These are phyloP conservation scores for Galeopsis tetrahit DNA, from an alignment of 257 asterid genomes.

Conservation along the genomic window DNA sequence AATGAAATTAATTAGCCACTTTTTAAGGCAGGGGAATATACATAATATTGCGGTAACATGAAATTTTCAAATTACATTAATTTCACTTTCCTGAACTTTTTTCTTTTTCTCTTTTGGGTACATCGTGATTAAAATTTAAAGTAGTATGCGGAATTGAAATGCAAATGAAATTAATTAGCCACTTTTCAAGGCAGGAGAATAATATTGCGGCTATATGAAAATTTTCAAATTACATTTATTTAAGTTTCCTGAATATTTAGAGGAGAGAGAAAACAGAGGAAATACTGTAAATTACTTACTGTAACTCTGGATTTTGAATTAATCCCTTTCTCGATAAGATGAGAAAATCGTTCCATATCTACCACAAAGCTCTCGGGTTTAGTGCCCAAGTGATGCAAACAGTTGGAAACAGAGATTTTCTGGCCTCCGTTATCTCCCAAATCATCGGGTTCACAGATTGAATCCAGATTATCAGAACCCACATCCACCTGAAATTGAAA, in stretches of 20 bases:
- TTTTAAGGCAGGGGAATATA: background rate
- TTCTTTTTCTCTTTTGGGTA: too few relatives aligned
- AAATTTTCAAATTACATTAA: background rate
- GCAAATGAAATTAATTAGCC: slow-evolving; percentile 3
- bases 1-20: slow-evolving; percentile 4
- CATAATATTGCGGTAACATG: background rate
- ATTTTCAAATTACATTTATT: background rate
- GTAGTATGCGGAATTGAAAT: background rate
- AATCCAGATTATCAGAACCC: slow-evolving; percentile 41
- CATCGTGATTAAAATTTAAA: background rate
- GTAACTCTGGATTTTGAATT: slow-evolving; percentile 64
- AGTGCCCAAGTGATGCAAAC: slow-evolving; percentile 31
- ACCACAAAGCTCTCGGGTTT: slow-evolving; percentile 64
- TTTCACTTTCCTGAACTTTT: background rate
- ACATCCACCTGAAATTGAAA: slow-evolving; percentile 40
- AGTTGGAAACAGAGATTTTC: slow-evolving; percentile 43
- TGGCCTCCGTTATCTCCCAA: slow-evolving; percentile 44
- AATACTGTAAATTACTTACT: slow-evolving; percentile 40
- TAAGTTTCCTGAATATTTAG: background rate
- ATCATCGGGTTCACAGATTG: slow-evolving; percentile 33
- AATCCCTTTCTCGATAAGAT: slow-evolving; percentile 50
- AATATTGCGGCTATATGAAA: background rate
- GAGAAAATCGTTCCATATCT: slow-evolving; percentile 73
- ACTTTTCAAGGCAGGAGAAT: background rate
- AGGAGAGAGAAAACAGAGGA: background rate